Conservation (phyloP, 2,329 filamentous ascomycete species). For the Claviceps purpurea region DNA sequence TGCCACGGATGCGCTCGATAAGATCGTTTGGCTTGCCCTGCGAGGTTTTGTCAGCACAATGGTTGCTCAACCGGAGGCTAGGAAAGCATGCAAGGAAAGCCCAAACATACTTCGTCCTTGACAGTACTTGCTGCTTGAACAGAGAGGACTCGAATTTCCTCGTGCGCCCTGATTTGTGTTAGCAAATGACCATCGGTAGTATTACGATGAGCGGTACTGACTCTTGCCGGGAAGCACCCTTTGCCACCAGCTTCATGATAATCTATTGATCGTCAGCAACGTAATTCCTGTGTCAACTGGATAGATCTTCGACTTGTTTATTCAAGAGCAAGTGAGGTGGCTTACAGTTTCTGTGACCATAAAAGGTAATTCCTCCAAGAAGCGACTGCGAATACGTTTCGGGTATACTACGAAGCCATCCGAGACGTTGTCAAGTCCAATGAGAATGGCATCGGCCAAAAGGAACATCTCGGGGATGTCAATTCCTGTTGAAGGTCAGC, state of each 20-base stretch:
- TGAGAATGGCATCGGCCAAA: constrained; percentile 53
- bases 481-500: constrained; percentile 26
- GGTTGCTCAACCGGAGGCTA: neutral
- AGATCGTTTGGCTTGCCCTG: constrained; percentile 65
- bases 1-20: constrained; percentile 60
- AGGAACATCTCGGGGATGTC: constrained; percentile 55
- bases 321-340: neutral
- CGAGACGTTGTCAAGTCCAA: constrained; percentile 54
- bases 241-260: constrained; percentile 64
- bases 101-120: constrained; percentile 24
- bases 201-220: neutral
- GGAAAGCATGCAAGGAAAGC: neutral
- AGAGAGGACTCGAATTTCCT: constrained; percentile 71
- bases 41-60: neutral
- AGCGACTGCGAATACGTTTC: constrained; percentile 49
- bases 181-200: neutral
- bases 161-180: constrained; percentile 45
- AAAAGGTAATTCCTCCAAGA: constrained; percentile 72
- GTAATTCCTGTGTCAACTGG: no score
- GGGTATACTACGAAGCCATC: constrained; percentile 69
- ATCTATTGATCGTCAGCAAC: constrained; percentile 26
- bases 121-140: constrained; percentile 57
- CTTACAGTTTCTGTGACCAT: constrained; percentile 46
- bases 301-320: no score
- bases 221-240: constrained; percentile 62